These are phyloP conservation scores for Trichocomaceae sp. DNA, from an alignment of 2,329 filamentous ascomycete genomes.

Conservation along the genomic window DNA sequence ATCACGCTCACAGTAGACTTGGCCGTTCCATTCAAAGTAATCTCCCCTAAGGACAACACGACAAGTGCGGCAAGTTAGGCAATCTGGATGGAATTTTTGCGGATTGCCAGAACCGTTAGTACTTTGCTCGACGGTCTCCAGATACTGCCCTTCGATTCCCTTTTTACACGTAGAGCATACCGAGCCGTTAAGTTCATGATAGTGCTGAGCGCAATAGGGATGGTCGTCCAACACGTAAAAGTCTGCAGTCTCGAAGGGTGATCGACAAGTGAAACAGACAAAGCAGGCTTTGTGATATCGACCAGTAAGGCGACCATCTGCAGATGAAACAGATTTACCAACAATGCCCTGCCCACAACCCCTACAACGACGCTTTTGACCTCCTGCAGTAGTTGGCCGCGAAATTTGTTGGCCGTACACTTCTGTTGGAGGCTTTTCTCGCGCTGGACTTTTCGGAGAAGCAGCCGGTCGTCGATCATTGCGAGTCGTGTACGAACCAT, in stretches of 20 bases:
- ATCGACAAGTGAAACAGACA: constrained; percentile 74
- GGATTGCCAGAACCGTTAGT: constrained; percentile 25
- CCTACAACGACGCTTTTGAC: constrained; percentile 69
- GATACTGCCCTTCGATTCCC: constrained; percentile 89
- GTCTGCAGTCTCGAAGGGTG: constrained; percentile 76
- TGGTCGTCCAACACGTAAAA: constrained; percentile 87
- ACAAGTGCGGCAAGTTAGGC: constrained; percentile 75
- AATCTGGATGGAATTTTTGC: constrained; percentile 75
- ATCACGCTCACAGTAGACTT: constrained; percentile 79
- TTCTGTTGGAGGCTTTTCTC: constrained; percentile 15
- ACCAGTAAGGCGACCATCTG: constrained; percentile 83
- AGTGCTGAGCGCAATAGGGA: constrained; percentile 87
- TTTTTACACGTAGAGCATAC: constrained; percentile 71
- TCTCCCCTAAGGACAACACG: constrained; percentile 67
- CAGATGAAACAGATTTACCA: constrained; percentile 89
- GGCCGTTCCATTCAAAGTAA: constrained; percentile 82
- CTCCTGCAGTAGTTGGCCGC: constrained; percentile 37
- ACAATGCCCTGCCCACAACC: constrained; percentile 71
- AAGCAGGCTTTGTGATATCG: constrained; percentile 95
- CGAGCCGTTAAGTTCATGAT: constrained; percentile 84
- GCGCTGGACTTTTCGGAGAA: constrained; percentile 12
- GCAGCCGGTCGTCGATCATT: not conserved
- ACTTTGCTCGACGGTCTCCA: constrained; percentile 62
- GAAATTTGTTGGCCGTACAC: constrained; percentile 22
- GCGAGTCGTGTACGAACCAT: constrained; percentile 26